Evolutionary conservation across 176 grass and related monocot genomes (phyloP), one percentile per base, ranked within the genome.

Genomic region (Canna indica): DNA sequence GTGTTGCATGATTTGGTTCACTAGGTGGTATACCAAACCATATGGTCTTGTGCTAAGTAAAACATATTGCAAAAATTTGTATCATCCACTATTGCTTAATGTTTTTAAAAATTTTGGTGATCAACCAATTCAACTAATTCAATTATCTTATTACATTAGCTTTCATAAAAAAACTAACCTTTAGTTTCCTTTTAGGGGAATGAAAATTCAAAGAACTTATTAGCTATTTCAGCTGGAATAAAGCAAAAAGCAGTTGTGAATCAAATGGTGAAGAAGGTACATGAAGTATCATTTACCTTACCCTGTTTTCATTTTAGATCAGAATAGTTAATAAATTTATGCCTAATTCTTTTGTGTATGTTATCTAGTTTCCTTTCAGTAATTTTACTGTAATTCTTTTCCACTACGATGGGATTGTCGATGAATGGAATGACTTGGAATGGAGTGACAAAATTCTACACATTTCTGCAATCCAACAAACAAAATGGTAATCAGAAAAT

Each of bases 361-460:
- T 44, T 8, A 16, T 68, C 39, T 27, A 68, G 65, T 68, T 68
- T 27, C 24, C 38, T 38, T 44, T 20, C 38, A 68, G 39, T 16
- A 27, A 68, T 29, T 68, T 68, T 22, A 68, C 65, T 4, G 65
- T 68, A 7, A 45, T 68, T 17, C 65, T 68, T 27, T 68, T 68
- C 5, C 65, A 68, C 39, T 68, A 68, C 22, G 65, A 68, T 18
- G 65, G 65, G 22, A 15, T 46, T 15, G 36, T 68, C 11, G 65
- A 68, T 44, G n/a, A 46, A 68, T 68, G 65, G 65, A 46, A 26
- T 0, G 65, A 68, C 22, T 44, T 68, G 10, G 14, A 45, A 46
- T 68, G 65, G 65, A 44, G 65, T 26, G 25, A 68, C 11, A 27
- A 10, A 5, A 38, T 32, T 4, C 14, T 68, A 28, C 65, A 68